Percentiles rank a stretch among this genome's conserved stretches.
phyloP scores from a whole-genome alignment of 805 yeast species.

The Ogataea pignaliae region DNA sequence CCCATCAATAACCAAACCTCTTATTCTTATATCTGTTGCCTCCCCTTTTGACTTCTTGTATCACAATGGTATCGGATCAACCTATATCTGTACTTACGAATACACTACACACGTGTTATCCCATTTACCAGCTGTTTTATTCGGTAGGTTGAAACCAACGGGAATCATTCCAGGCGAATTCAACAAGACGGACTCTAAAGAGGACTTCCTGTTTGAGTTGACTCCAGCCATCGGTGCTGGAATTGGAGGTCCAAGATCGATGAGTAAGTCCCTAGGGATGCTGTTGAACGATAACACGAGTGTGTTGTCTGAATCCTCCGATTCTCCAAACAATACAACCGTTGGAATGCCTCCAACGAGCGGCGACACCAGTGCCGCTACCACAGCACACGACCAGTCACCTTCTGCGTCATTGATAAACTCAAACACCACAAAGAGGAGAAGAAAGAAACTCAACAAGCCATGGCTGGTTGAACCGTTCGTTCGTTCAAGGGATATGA shows the following conservation, averaged over 20 bases:
- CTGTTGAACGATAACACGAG: conserved; percentile 2
- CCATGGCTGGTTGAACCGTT: conserved; percentile 58
- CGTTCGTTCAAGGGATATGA: conserved; percentile 45
- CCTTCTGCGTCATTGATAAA: no score
- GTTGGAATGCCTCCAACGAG: not conserved
- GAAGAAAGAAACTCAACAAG: conserved; percentile 19
- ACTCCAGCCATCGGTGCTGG: conserved; percentile 1
- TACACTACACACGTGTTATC: conserved; percentile 49
- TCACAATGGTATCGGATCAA: conserved; percentile 49
- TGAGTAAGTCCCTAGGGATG: conserved; percentile 4
- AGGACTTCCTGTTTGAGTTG: conserved; percentile 6
- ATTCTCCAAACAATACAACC: not conserved
- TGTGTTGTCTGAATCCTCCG: not conserved
- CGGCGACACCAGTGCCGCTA: not conserved
- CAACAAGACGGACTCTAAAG: conserved; percentile 7
- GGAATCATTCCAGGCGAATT: conserved; percentile 55
- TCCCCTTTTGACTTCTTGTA: conserved; percentile 60
- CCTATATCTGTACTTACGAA: conserved; percentile 58
- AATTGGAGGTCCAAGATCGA: conserved; percentile 1
- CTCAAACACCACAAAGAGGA: not conserved
- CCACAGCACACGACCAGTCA: not conserved
- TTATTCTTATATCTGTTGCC: conserved; percentile 55
- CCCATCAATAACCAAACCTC: conserved; percentile 39
- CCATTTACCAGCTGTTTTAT: conserved; percentile 44
- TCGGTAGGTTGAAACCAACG: conserved; percentile 48